A percentile compares a stretch with the other conserved stretches of the same genome.
These are phyloP conservation scores for Moniliophthora roreri DNA, from an alignment of 1,284 basidiomycete genomes.

Conservation along the genomic window DNA sequence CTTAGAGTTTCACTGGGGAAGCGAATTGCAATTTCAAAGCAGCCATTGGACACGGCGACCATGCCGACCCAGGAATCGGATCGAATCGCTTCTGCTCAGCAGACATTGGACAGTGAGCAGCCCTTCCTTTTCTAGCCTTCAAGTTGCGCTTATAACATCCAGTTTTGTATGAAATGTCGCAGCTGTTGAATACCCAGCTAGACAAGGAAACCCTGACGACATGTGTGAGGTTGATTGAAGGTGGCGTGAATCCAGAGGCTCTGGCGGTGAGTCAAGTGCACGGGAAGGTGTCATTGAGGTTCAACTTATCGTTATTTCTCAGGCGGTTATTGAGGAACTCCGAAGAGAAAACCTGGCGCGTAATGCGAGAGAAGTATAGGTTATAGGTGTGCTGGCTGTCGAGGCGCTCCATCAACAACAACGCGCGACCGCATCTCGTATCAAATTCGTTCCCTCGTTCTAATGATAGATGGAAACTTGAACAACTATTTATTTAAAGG, in stretches of 20 bases:
- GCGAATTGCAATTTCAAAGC: not conserved
- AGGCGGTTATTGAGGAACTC: slow-evolving; percentile 78
- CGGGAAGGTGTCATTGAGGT: slow-evolving; percentile 17
- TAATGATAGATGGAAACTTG: no score
- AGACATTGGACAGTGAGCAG: slow-evolving; percentile 75
- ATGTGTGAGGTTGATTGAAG: slow-evolving; percentile 83
- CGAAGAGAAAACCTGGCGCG: slow-evolving; percentile 57
- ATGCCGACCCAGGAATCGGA: slow-evolving; percentile 64
- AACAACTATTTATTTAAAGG: no score
- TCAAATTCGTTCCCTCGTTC: no score
- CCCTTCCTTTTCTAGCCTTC: not conserved
- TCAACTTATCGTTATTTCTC: slow-evolving; percentile 8
- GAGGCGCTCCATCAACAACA: no score
- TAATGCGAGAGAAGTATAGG: slow-evolving; percentile 16
- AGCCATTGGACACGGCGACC: slow-evolving; percentile 1
- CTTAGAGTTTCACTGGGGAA: not conserved
- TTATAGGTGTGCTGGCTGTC: no score
- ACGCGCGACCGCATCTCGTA: no score
- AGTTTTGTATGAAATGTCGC: slow-evolving; percentile 84
- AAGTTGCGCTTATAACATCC: slow-evolving; percentile 6
- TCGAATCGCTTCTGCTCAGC: slow-evolving; percentile 69
- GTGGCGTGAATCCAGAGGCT: slow-evolving; percentile 83
- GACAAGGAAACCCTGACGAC: slow-evolving; percentile 82
- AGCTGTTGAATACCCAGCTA: slow-evolving; percentile 78
- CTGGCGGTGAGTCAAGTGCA: slow-evolving; percentile 59